Conservation (phyloP, 371 early-diverging fungal species). For the Mucor irregularis region DNA sequence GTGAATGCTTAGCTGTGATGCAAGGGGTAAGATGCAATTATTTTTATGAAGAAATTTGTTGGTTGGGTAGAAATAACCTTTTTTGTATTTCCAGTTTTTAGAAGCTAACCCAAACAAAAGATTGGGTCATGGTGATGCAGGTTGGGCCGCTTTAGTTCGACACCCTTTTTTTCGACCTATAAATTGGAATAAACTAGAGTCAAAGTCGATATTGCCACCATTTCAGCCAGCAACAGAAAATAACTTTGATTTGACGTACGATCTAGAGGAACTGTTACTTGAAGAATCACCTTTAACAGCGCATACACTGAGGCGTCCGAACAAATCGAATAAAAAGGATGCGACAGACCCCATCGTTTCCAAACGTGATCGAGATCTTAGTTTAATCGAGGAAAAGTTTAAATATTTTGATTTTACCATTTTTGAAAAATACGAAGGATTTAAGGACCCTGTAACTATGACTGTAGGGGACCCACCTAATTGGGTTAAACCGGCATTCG, state of each 20-base stretch:
- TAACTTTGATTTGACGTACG: constrained; percentile 94
- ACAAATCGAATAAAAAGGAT: constrained; percentile 6
- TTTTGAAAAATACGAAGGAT: constrained; percentile 66
- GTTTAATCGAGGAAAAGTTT: constrained; percentile 61
- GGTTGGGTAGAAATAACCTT: neutral
- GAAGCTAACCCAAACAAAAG: constrained; percentile 49
- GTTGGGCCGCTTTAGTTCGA: constrained; percentile 42
- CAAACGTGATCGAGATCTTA: constrained; percentile 43
- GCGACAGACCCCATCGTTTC: neutral
- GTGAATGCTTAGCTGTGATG: constrained; percentile 62
- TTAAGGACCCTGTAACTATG: constrained; percentile 62
- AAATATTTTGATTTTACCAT: constrained; percentile 66
- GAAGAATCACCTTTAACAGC: constrained; percentile 77
- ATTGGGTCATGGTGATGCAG: constrained; percentile 51
- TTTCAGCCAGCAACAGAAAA: constrained; percentile 66
- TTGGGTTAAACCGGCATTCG: constrained; percentile 68
- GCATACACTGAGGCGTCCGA: constrained; percentile 4
- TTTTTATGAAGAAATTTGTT: too few species aligned
- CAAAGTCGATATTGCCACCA: constrained; percentile 51
- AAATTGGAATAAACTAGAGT: constrained; percentile 47
- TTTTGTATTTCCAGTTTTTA: constrained; percentile 32
- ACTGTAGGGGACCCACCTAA: constrained; percentile 72
- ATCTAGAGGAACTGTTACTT: constrained; percentile 87
- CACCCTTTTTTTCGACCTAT: constrained; percentile 59
- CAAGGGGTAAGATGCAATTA: constrained; percentile 51